A percentile compares a stretch with the other conserved stretches of the same genome.
Conservation (phyloP, 352 stramenopile species). For the Ophiocytium majus region DNA sequence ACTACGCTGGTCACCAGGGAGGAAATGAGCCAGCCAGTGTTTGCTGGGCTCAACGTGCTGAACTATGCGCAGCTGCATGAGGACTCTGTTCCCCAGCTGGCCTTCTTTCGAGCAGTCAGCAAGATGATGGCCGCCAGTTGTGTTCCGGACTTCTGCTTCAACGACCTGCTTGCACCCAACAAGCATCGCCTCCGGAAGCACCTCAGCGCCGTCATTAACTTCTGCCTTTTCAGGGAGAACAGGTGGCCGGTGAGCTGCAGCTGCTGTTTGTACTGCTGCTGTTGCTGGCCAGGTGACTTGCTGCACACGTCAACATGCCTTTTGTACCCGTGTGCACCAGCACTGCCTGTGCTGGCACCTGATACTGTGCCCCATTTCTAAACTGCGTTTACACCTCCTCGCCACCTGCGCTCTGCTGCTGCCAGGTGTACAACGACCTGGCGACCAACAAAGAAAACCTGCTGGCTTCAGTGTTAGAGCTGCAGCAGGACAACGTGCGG, state of each 20-base stretch:
- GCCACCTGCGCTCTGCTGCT: neutral
- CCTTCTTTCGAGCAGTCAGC: constrained; percentile 81
- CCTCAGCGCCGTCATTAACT: constrained; percentile 94
- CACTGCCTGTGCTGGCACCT: too few species aligned
- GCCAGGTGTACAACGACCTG: constrained; percentile 27
- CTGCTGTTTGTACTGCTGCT: too few species aligned
- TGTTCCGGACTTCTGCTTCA: constrained; percentile 86
- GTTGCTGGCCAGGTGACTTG: too few species aligned
- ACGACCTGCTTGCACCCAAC: constrained; percentile 80
- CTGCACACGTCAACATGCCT: too few species aligned
- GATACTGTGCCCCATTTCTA: too few species aligned
- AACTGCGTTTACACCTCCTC: too few species aligned
- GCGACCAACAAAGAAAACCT: constrained; percentile 31
- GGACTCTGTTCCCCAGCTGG: constrained; percentile 83
- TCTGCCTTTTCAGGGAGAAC: constrained; percentile 91
- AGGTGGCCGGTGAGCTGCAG: too few species aligned
- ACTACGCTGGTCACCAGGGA: constrained; percentile 75
- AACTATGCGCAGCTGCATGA: constrained; percentile 85
- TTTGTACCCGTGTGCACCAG: too few species aligned
- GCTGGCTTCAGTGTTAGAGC: neutral
- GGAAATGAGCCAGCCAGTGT: constrained; percentile 81
- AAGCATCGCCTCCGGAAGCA: constrained; percentile 81
- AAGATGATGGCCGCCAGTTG: constrained; percentile 84
- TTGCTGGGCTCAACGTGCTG: constrained; percentile 72
- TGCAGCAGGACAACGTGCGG: constrained; percentile 31